These are phyloP conservation scores for Leccinum subrobustum DNA, from an alignment of 1,284 basidiomycete genomes.

Conservation along the genomic window DNA sequence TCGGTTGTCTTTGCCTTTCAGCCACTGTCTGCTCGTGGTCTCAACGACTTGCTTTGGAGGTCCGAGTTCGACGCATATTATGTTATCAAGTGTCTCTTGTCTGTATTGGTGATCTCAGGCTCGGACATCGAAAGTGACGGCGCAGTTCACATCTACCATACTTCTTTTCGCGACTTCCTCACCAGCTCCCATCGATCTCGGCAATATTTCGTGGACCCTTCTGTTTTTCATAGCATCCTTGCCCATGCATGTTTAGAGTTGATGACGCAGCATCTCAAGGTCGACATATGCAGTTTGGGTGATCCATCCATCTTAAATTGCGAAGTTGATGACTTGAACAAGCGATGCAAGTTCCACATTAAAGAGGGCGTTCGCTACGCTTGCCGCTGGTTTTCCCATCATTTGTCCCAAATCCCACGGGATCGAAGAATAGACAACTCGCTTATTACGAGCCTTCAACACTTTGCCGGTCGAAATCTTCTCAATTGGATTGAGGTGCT, in stretches of 20 bases:
- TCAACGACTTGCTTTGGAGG: constrained; percentile 15
- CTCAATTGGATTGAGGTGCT: constrained; percentile 22
- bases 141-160: constrained; percentile 22
- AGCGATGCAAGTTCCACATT: constrained; percentile 12
- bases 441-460: constrained; percentile 15
- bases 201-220: constrained; percentile 14
- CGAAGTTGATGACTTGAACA: constrained; percentile 16
- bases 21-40: constrained; percentile 16
- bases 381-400: constrained; percentile 24
- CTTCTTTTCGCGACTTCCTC: constrained; percentile 28
- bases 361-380: constrained; percentile 21
- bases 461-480: constrained; percentile 13
- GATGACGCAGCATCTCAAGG: constrained; percentile 17
- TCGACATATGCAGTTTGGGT: constrained; percentile 18
- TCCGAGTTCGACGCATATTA: constrained; percentile 8
- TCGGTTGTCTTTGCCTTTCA: constrained; percentile 15
- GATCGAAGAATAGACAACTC: constrained; percentile 2
- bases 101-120: constrained; percentile 17
- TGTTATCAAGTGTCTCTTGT: constrained; percentile 14
- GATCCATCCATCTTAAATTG: constrained; percentile 17
- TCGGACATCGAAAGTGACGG: constrained; percentile 4
- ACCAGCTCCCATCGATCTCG: constrained; percentile 16
- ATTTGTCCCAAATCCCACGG: constrained; percentile 14
- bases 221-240: constrained; percentile 14
- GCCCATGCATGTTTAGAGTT: constrained; percentile 19